Evolutionary conservation across 2,329 filamentous ascomycete genomes (phyloP), one percentile per base, ranked within the genome.

Genomic region (Aureobasidium sp.): DNA sequence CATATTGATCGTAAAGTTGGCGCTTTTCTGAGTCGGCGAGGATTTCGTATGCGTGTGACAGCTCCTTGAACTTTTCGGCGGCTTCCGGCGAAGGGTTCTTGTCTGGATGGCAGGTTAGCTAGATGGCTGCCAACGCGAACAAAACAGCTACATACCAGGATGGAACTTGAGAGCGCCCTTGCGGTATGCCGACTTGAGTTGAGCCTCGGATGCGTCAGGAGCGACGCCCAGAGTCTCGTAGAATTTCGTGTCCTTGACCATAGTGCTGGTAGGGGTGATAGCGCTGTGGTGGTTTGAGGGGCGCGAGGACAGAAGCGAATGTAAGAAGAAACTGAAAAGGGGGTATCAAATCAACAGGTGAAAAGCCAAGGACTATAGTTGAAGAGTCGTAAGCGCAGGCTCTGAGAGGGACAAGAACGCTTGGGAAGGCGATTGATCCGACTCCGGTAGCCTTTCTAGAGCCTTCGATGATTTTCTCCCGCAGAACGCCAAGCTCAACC

Each of bases 41-140:
- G 67, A 95, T 83, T 80, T 99, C 94, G 77, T 97, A 99, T 64
- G 94, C 94, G 72, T 93, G 87, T 66, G 91, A 95, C 63, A 96
- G 83, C 70, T 96, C 92, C 81, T 99, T 97, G 86, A 99, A 99
- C 77, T 96, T 99, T 64, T 96, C 91, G 68, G 93, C 91, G 55
- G 94, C 92, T 27, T 86, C 88, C 42, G 92, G 91, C 79, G 95
- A 95, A 65, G 87, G 85, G 77, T 99, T 99, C 83, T 99, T 99
- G 77, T 99, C 93, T 95, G 67, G 38, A 10, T 7, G 25, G 17
- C 19, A 46, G 68, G 31, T 55, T 10, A 54, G 38, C 5, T 13
- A 23, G 6, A 7, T 37, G 42, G 13, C 10, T 10, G 2, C 15
- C 17, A 23, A 21, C 6, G 23, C 27, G 10, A 15, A 35, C 8